Evolutionary conservation across 139 green algal genomes (phyloP), one percentile per base, ranked within the genome.

Genomic region (Chlorella sp.): DNA sequence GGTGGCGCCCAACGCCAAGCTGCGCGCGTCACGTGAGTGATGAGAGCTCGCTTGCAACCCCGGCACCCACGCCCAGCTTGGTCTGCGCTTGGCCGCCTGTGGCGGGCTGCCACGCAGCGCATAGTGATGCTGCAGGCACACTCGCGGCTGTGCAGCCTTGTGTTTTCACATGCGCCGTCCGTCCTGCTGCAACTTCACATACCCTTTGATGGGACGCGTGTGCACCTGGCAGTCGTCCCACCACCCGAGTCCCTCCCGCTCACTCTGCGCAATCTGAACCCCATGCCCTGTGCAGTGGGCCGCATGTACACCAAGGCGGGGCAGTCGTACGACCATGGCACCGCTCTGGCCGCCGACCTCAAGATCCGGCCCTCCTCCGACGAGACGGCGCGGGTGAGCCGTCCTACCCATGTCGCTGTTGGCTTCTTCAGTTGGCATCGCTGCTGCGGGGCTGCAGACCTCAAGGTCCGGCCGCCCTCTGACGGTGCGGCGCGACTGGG

Each of bases 331-430:
- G 86, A 90, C 51, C 74, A 84, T 14, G 86, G 69, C 70, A 90
- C 88, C 20, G 87, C 76, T 14, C 65, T 83, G 65, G 73, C 82
- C 20, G 82, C 73, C 8, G 83, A 90, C 60, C 60, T 87, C 41
- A 89, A 87, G 54, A 91, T 74, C 72, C 87, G 58, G 44, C 82
- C 85, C 28, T 84, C 73, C 41, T 90, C 87, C 68, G 82, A 87
- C 64, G 84, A 95, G 60, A 92, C 67, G 20, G 77, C 84, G 78
- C 89, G 90, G 58, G 84, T 89, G 51, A 36, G 85, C n/a, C n/a
- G n/a, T n/a, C n/a, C n/a, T n/a, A n/a, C n/a, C n/a, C n/a, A n/a
- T n/a, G n/a, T n/a, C n/a, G n/a, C n/a, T n/a, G n/a, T n/a, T n/a
- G n/a, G n/a, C n/a, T n/a, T n/a, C n/a, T n/a, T n/a, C n/a, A n/a